phyloP scores from a whole-genome alignment of 2,329 filamentous ascomycete genomes.

The Juglanconis sp. region DNA sequence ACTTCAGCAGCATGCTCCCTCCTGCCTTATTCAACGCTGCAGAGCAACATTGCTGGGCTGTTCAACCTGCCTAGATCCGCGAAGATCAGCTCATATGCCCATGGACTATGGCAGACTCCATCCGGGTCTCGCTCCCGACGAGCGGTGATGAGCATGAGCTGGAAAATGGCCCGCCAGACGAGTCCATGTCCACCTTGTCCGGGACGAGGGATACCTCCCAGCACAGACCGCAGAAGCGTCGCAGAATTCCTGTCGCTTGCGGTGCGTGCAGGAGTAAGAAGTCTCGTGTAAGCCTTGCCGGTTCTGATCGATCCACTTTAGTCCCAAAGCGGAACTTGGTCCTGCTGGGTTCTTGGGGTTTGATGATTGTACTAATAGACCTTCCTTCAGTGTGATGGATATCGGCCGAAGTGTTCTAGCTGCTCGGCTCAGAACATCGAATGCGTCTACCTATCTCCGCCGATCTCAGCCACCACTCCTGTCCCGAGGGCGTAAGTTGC shows the following conservation, averaged over 20 bases:
- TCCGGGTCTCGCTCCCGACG: constrained; percentile 14
- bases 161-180: constrained; percentile 1
- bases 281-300: constrained; percentile 11
- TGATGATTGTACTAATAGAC: not conserved
- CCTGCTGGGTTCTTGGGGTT: too few relatives aligned
- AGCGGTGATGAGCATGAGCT: constrained; percentile 7
- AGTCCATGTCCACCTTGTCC: not conserved
- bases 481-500: constrained; percentile 14
- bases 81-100: not conserved
- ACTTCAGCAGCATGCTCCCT: constrained; percentile 1
- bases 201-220: not conserved
- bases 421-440: constrained; percentile 15
- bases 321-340: not conserved
- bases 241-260: constrained; percentile 16
- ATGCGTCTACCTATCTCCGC: constrained; percentile 16
- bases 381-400: constrained; percentile 16
- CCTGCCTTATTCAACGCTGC: constrained; percentile 10
- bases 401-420: constrained; percentile 16
- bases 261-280: constrained; percentile 18
- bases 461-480: constrained; percentile 15
- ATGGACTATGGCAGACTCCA: constrained; percentile 9
- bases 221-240: constrained; percentile 15
- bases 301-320: not conserved
- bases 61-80: constrained; percentile 8
- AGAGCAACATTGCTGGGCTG: not conserved